Evolutionary conservation across 352 stramenopile genomes (phyloP).

Genomic region (Plasmopara muralis): DNA sequence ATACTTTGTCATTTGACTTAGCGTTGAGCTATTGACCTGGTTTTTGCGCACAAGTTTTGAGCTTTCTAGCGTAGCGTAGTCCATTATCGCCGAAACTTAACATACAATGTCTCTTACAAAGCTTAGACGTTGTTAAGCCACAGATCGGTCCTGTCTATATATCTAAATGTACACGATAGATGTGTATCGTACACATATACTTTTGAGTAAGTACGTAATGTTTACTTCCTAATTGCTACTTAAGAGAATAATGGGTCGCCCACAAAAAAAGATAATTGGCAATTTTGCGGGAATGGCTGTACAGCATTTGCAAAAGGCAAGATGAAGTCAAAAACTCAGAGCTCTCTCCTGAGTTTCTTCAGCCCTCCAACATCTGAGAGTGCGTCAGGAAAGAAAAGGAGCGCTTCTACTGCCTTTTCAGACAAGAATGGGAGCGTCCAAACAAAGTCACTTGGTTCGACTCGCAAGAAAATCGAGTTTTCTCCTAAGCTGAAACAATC

Average conservation of each 20-base stretch:
- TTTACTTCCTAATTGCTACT: too few relatives aligned
- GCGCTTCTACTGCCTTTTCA: slow-evolving; percentile 1
- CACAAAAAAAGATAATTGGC: not conserved
- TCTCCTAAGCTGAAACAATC: slow-evolving; percentile 44
- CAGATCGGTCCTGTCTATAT: too few relatives aligned
- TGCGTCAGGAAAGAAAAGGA: slow-evolving; percentile 29
- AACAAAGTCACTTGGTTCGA: slow-evolving; percentile 16
- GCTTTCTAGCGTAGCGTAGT: too few relatives aligned
- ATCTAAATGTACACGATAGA: too few relatives aligned
- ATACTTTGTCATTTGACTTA: too few relatives aligned
- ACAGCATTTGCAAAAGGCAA: slow-evolving; percentile 10
- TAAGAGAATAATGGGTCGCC: slow-evolving; percentile 16
- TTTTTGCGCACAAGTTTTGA: too few relatives aligned
- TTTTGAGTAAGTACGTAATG: too few relatives aligned
- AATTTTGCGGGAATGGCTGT: slow-evolving; percentile 20
- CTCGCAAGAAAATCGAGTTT: slow-evolving; percentile 68
- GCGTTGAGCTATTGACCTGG: too few relatives aligned
- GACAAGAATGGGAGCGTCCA: slow-evolving; percentile 10
- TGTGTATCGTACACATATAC: too few relatives aligned
- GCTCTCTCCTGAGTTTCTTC: slow-evolving; percentile 83
- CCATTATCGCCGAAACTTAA: too few relatives aligned
- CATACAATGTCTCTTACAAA: too few relatives aligned
- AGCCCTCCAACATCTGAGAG: slow-evolving; percentile 45
- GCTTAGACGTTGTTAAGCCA: too few relatives aligned
- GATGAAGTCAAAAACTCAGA: slow-evolving; percentile 50